Base-by-base conservation (phyloP, 768 basidiomycete genomes). In the Megacollybia marginata region DNA sequence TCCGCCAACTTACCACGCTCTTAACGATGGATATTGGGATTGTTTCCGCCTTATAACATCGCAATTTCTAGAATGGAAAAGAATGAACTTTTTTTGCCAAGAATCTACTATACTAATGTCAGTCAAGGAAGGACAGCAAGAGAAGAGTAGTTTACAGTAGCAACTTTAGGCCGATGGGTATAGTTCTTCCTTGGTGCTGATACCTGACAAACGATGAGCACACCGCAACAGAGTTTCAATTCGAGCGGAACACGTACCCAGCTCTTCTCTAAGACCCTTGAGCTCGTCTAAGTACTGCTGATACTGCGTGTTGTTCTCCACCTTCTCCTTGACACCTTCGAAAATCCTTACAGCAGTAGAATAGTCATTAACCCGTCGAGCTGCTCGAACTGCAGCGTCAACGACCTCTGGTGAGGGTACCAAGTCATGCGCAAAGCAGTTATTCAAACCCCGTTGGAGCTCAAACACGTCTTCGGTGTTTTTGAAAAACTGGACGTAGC, bases 381-480 rank as follows among this genome's bases (percentile, higher is more conserved):
- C 82, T 50, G 93, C 92, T 48, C 83, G 81, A 54, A 94, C 72
- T 23, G 92, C 92, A 54, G 90, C 88, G 70, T 93, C 91, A 48
- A 94, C 71, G 59, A 95, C 90, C 48, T 74, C 65, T 23, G 90
- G 79, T 1, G 89, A 80, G 5, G 92, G 92, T 12, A 96, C 93
- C 55, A 96, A 81, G 68, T 99, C 96, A 68, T 98, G 95, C 2
- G 96, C 91, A 66, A 99, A 99, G 74, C 94, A 97, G 79, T 99
- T 99, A 78, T 99, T 98, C 61, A 99, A 75, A 35, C 96, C 96
- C 46, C 96, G 90, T 71, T 99, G 95, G 55, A 99, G 88, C 75
- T 99, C 96, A 64, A 99, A 99, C 51, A 97, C 79, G 72, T 99
- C 96, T 63, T 92, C 83, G 45, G 92, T 92, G 49, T 81, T 77